Base-by-base conservation (phyloP, 345 rosid species). In the Isatis tinctoria region DNA sequence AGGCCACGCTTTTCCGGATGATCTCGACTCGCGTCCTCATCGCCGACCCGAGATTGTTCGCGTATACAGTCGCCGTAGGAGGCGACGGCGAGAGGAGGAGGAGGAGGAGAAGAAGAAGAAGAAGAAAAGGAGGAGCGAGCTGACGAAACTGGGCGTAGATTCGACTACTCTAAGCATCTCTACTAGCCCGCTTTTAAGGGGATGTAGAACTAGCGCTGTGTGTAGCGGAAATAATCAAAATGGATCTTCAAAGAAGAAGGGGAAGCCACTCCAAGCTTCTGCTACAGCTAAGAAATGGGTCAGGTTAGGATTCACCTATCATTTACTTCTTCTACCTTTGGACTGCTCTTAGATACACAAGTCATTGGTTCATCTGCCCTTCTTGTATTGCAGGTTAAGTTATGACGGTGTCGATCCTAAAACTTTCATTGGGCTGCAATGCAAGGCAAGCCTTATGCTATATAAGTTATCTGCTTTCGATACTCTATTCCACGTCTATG, bases 401-500 rank as follows among this genome's bases (percentile, higher is more conserved):
- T 82, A 79, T 58, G 90, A 87, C 28, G 91, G 80, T 39, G 96
- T 79, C 33, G 97, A 87, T 85, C 96, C 94, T 5, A 76, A 71
- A 76, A 26, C 60, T 60, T 87, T 92, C 74, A 63, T 87, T 79
- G 98, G 97, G 30, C 77, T 95, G 58, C 86, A 82, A 78, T 95
- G 99, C 96, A 92, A 95, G 97, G 99, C 74, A 79, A 86, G 96
- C 61, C 66, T 62, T 75, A 20, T 48, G 61, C 66, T 56, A 57
- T 10, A 10, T 3, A 41, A 20, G n/a, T 70, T 68, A 16, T 72
- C 26, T 76, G 62, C 61, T 36, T 36, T 61, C 4, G 26, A 6
- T 43, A 10, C 17, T 27, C 59, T 57, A 30, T 57, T 73, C 2
- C 22, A n/a, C 26, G 12, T 47, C 11, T 2, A 40, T 53, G 49